Percentiles rank a stretch among this genome's conserved stretches.
phyloP scores from a whole-genome alignment of 345 rosid species.

The Aethionema arabicum region DNA sequence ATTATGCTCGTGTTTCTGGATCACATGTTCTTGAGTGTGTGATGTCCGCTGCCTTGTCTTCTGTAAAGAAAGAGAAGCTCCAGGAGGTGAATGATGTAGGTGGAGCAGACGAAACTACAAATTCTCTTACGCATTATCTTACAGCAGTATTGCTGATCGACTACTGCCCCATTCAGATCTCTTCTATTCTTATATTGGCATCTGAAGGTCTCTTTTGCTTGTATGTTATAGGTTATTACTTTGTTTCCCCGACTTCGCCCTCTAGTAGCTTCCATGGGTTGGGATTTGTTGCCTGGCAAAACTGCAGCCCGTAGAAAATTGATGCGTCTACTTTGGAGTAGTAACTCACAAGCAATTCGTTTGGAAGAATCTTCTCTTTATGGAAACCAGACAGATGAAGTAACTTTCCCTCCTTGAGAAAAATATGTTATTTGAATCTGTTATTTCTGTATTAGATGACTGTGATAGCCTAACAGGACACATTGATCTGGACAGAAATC shows the following conservation, averaged over 20 bases:
- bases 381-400: slow-evolving; percentile 71
- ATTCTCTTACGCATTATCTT: slow-evolving; percentile 14
- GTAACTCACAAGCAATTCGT: slow-evolving; percentile 60
- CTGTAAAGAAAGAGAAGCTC: slow-evolving; percentile 66
- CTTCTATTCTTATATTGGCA: slow-evolving; percentile 9
- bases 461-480: slow-evolving; percentile 33
- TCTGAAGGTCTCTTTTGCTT: slow-evolving; percentile 30
- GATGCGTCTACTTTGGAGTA: slow-evolving; percentile 80
- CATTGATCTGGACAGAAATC: slow-evolving; percentile 61
- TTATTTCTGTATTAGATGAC: slow-evolving; percentile 22
- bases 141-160: slow-evolving; percentile 23
- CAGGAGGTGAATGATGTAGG: slow-evolving; percentile 88
- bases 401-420: slow-evolving; percentile 29
- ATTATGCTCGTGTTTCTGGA: slow-evolving; percentile 86
- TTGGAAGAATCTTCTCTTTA: slow-evolving; percentile 75
- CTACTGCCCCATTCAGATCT: neutral
- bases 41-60: slow-evolving; percentile 72
- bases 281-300: slow-evolving; percentile 88
- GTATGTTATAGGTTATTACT: slow-evolving; percentile 56
- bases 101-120: slow-evolving; percentile 22
- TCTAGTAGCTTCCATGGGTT: slow-evolving; percentile 88
- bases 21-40: slow-evolving; percentile 77
- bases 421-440: slow-evolving; percentile 9
- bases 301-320: slow-evolving; percentile 64
- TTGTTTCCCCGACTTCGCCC: slow-evolving; percentile 81